phyloP scores from a whole-genome alignment of 257 asterid species.

The Fraxinus excelsior region DNA sequence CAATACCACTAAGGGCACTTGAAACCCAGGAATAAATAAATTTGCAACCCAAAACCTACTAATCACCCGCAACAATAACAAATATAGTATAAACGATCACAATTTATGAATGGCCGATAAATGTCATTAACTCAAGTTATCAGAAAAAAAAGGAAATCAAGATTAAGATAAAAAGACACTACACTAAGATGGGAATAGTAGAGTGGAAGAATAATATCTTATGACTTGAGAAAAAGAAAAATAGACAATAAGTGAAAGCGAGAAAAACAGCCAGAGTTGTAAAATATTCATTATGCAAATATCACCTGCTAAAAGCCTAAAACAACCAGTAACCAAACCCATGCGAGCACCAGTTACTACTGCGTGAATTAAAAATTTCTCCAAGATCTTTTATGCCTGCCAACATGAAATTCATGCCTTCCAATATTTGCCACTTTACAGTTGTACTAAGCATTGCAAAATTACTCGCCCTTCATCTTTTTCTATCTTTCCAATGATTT shows the following conservation, averaged over 20 bases:
- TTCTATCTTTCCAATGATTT: background rate
- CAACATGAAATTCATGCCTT: background rate
- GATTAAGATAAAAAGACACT: background rate
- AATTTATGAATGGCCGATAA: background rate
- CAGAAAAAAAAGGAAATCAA: too few species aligned
- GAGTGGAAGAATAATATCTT: background rate
- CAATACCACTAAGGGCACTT: conserved; percentile 44
- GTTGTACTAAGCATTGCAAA: background rate
- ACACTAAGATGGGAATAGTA: background rate
- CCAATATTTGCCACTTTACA: background rate
- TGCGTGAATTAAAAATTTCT: background rate
- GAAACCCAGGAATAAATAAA: conserved; percentile 47
- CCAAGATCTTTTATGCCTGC: background rate
- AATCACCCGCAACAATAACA: conserved; percentile 29
- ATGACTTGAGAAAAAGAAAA: background rate
- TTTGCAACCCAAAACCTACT: conserved; percentile 49
- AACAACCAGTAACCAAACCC: background rate
- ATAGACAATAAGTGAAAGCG: background rate
- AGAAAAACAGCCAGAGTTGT: background rate
- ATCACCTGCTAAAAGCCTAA: background rate
- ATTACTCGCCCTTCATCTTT: background rate
- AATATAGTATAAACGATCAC: conserved; percentile 20
- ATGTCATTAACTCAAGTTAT: background rate
- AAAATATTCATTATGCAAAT: background rate
- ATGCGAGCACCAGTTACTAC: background rate